A percentile compares a stretch with the other conserved stretches of the same genome.
These are phyloP conservation scores for Triticum urartu DNA, from an alignment of 176 grass and related monocot genomes.

Conservation along the genomic window DNA sequence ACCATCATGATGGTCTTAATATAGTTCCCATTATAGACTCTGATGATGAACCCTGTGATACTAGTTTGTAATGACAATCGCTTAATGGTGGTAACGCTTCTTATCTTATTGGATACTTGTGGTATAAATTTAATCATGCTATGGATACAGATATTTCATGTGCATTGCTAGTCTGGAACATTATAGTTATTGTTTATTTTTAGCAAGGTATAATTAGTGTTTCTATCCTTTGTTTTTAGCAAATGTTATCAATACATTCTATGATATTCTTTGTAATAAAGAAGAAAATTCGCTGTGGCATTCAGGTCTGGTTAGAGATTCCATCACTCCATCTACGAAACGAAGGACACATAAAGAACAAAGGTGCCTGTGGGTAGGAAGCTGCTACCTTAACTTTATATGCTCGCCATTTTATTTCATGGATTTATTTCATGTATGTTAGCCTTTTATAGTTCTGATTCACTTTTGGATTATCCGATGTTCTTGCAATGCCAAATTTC, in stretches of 20 bases:
- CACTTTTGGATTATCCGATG: slow-evolving; percentile 1
- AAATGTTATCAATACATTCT: slow-evolving; percentile 13
- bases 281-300: neutral
- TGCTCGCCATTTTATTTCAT: slow-evolving; percentile 1
- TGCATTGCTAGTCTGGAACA: neutral
- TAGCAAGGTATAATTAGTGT: neutral
- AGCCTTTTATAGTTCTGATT: neutral
- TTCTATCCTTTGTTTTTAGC: slow-evolving; percentile 19
- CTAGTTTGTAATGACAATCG: neutral
- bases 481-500: neutral
- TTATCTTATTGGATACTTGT: neutral
- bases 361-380: slow-evolving; percentile 2
- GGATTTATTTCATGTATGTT: neutral
- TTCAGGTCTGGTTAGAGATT: slow-evolving; percentile 27
- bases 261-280: slow-evolving; percentile 21
- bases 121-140: slow-evolving; percentile 1
- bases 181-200: neutral
- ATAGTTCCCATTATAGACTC: slow-evolving; percentile 8
- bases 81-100: neutral
- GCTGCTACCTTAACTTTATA: neutral
- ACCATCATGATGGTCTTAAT: neutral
- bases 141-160: neutral
- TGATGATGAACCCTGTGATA: neutral
- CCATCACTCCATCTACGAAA: slow-evolving; percentile 9
- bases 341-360: slow-evolving; percentile 15